Evolutionary conservation across 345 rosid genomes (phyloP).

Genomic region (Clausena lansium): DNA sequence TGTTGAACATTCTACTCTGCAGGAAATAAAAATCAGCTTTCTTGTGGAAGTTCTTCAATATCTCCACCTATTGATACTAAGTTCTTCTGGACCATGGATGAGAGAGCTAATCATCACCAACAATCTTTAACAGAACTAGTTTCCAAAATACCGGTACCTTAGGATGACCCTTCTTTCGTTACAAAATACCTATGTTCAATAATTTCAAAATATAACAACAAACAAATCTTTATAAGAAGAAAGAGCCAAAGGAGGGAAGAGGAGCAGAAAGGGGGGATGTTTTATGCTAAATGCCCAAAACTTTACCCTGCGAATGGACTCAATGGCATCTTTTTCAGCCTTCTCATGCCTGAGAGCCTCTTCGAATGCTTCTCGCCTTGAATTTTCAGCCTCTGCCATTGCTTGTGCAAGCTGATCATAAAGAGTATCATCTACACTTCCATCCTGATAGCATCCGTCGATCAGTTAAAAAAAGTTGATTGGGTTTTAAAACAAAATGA

Average conservation of each 20-base stretch:
- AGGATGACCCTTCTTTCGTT: neutral
- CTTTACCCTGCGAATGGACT: slow-evolving; percentile 64
- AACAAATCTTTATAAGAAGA: neutral
- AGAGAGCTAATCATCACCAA: neutral
- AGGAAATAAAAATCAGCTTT: no score
- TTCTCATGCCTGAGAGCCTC: slow-evolving; percentile 61
- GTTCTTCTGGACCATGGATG: neutral
- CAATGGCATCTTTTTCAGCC: slow-evolving; percentile 70
- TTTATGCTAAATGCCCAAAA: neutral
- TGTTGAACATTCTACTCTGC: no score
- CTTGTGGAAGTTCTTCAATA: neutral
- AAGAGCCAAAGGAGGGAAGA: neutral
- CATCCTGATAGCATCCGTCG: slow-evolving; percentile 56
- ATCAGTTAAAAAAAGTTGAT: slow-evolving; percentile 6
- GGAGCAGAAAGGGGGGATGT: neutral
- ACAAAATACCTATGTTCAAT: neutral
- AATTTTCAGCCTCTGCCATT: slow-evolving; percentile 56
- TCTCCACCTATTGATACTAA: neutral
- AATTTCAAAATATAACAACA: neutral
- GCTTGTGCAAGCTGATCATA: slow-evolving; percentile 52
- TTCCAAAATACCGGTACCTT: neutral
- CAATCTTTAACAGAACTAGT: neutral
- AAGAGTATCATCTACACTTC: slow-evolving; percentile 43
- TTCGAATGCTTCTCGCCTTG: slow-evolving; percentile 54
- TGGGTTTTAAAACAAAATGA: slow-evolving; percentile 15